These are phyloP conservation scores for Tetrapisispora fleetii DNA, from an alignment of 805 yeast species.

Conservation along the genomic window DNA sequence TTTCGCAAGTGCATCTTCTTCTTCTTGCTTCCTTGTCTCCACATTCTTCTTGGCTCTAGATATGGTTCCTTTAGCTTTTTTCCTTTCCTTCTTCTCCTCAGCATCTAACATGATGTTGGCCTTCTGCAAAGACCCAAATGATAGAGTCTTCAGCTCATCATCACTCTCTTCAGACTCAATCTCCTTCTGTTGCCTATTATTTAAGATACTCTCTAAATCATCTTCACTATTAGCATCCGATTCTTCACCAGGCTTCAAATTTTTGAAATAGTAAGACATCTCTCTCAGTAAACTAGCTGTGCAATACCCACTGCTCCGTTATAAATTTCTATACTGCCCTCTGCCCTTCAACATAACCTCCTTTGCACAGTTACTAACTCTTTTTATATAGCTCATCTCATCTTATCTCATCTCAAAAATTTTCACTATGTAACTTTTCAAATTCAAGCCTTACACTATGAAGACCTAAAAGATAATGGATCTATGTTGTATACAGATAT, in stretches of 20 bases:
- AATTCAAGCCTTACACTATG: too few relatives aligned
- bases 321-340: not conserved
- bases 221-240: conserved; percentile 23
- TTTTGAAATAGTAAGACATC: conserved; percentile 28
- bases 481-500: not conserved
- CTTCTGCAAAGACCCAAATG: conserved; percentile 53
- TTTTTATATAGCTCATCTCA: conserved; percentile 2
- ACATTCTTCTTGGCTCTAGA: conserved; percentile 12
- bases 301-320: too few relatives aligned
- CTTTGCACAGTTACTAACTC: not conserved
- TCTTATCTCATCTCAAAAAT: conserved; percentile 10
- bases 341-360: too few relatives aligned
- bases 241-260: conserved; percentile 23
- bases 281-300: not conserved
- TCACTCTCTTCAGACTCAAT: conserved; percentile 25
- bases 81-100: conserved; percentile 13
- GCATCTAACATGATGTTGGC: conserved; percentile 40
- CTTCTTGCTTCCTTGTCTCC: not conserved
- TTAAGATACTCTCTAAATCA: conserved; percentile 32
- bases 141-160: conserved; percentile 42
- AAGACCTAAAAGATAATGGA: too few relatives aligned
- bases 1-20: conserved; percentile 2
- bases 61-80: not conserved
- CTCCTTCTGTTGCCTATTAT: conserved; percentile 30
- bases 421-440: not conserved